These are phyloP conservation scores for Colletotrichum orchidophilum DNA, from an alignment of 2,329 filamentous ascomycete genomes.

Conservation along the genomic window DNA sequence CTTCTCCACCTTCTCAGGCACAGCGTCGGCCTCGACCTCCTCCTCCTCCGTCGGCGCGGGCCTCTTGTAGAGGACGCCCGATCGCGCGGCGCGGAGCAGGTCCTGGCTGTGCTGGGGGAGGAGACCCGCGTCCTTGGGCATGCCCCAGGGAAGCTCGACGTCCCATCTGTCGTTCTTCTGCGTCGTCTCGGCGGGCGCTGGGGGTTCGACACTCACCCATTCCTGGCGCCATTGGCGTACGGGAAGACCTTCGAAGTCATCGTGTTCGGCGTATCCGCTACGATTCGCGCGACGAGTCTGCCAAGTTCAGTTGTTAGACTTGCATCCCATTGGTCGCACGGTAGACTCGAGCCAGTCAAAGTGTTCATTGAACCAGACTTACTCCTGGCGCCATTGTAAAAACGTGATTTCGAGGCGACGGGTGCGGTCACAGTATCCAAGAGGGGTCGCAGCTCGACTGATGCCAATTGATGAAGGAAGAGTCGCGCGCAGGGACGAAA, in stretches of 20 bases:
- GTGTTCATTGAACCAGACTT: slow-evolving; percentile 11
- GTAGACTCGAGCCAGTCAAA: neutral
- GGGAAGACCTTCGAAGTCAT: slow-evolving; percentile 78
- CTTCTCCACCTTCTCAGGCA: slow-evolving; percentile 64
- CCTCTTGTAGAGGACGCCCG: slow-evolving; percentile 79
- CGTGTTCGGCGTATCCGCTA: slow-evolving; percentile 66
- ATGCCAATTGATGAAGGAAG: neutral
- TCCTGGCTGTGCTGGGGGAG: slow-evolving; percentile 84
- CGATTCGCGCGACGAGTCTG: slow-evolving; percentile 67
- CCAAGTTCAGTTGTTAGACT: slow-evolving; percentile 35
- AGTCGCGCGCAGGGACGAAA: slow-evolving; percentile 1
- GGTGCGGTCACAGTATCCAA: slow-evolving; percentile 7
- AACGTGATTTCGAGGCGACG: neutral
- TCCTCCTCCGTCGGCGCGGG: slow-evolving; percentile 70
- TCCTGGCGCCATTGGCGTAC: slow-evolving; percentile 90
- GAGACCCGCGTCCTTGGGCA: slow-evolving; percentile 87
- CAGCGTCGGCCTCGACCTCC: slow-evolving; percentile 60
- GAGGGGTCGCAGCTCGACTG: neutral
- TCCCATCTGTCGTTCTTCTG: slow-evolving; percentile 76
- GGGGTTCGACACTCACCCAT: slow-evolving; percentile 73
- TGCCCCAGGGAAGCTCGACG: slow-evolving; percentile 77
- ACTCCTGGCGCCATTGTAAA: slow-evolving; percentile 52
- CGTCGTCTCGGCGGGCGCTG: slow-evolving; percentile 68
- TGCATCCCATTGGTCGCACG: slow-evolving; percentile 38
- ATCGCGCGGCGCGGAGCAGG: slow-evolving; percentile 81